Base-by-base conservation (phyloP, 139 green algal genomes). In the Chlorella sorokiniana region DNA sequence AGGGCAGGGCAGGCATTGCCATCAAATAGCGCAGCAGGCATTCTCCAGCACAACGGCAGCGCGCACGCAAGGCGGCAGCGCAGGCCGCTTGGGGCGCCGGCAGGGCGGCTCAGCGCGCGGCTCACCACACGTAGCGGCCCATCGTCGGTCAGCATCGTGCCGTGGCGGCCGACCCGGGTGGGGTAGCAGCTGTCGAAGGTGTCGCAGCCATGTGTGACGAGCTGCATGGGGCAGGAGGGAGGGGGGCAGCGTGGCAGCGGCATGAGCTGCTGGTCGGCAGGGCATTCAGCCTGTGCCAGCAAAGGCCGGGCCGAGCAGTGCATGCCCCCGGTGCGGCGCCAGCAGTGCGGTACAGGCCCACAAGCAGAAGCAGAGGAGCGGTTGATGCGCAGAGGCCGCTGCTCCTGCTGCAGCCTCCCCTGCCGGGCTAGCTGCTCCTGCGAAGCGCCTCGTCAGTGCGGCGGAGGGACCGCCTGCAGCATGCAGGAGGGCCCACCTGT, bases 141-240 rank as follows among this genome's bases (percentile, higher is more conserved):
- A 9, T 75, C 29, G 1, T 69, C 38, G 2, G 79, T 90, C 5
- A 89, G 71, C 84, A 90, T 86, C 4, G 68, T 64, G 45, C 84
- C 79, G 51, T 86, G 84, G 27, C 83, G 69, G 11, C 79, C 87
- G 62, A 79, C 65, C 25, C 86, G 69, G 1, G 89, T 92, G 31
- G 87, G 74, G 62, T 86, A 90, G 42, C 81, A 86, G 69, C 64
- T 84, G 68, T 92, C 89, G 63, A 92, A 92, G 8, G 80, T 84
- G 45, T 84, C 80, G 41, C 59, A 80, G 33, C 80, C 80, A 27
- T 79, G 75, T 0, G 69, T 63, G 6, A 80, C 80, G 22, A 84
- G 80, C 69, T 79, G 65, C 44, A 59, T 7, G 4, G 16, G 42
- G 16, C 14, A 18, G 67, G 20, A 35, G 38, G 67, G 25, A 14